A percentile compares a stretch with the other conserved stretches of the same genome.
phyloP scores from a whole-genome alignment of 2,329 filamentous ascomycete species.

The Diaporthe sp. region DNA sequence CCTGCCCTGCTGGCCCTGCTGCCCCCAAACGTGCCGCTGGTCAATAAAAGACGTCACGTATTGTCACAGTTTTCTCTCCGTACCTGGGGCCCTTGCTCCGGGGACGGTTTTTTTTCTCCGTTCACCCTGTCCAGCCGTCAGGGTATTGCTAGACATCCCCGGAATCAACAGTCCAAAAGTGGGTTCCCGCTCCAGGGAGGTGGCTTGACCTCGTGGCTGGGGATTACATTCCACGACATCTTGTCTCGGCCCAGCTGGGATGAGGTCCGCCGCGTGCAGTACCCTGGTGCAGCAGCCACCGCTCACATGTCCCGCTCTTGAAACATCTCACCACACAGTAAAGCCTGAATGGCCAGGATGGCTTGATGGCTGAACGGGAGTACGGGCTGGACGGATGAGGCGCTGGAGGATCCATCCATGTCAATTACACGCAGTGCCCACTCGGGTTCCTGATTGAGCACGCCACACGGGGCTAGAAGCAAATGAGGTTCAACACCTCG shows the following conservation, averaged over 20 bases:
- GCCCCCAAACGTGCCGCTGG: background rate
- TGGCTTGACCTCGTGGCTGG: constrained; percentile 26
- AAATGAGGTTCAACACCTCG: background rate
- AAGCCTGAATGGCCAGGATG: background rate
- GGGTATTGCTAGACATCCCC: background rate
- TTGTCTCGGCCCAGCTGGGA: background rate
- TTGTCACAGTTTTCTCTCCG: background rate
- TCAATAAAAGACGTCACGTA: background rate
- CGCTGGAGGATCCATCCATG: background rate
- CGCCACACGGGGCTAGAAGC: background rate
- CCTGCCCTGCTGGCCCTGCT: too few relatives aligned
- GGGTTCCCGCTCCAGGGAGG: constrained; percentile 2
- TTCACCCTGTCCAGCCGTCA: background rate
- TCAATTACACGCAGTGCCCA: constrained; percentile 4
- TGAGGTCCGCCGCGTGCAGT: too few relatives aligned
- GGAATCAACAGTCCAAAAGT: background rate
- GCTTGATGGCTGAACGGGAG: background rate
- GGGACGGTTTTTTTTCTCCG: constrained; percentile 4
- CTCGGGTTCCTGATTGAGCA: background rate
- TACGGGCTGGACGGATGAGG: background rate
- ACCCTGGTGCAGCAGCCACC: background rate
- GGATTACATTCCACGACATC: background rate
- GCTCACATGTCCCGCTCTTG: constrained; percentile 15
- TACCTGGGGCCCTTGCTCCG: constrained; percentile 14
- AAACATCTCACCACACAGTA: background rate